phyloP scores from a whole-genome alignment of 176 grass and related monocot genomes.

The Triticum turgidum region DNA sequence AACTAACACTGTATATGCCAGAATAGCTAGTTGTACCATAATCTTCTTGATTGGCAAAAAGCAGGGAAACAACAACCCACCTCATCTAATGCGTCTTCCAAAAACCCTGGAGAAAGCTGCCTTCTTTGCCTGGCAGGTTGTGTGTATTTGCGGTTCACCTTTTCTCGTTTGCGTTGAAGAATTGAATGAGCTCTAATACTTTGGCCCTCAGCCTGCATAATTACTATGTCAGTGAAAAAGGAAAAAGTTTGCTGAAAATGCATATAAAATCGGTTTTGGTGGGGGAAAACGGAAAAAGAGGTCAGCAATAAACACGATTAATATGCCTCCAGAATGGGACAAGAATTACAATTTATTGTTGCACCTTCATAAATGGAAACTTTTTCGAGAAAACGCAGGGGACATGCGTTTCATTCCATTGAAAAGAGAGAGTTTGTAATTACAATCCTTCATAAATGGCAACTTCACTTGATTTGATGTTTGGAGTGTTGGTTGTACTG shows the following conservation, averaged over 20 bases:
- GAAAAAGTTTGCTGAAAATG: conserved; percentile 13
- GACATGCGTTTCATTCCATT: too few relatives aligned
- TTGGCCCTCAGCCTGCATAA: conserved; percentile 61
- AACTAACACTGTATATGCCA: background rate
- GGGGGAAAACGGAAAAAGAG: background rate
- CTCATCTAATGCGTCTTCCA: conserved; percentile 92
- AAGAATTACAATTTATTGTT: conserved; percentile 13
- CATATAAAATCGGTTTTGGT: background rate
- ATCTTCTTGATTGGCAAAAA: conserved; percentile 23
- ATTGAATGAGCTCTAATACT: conserved; percentile 75
- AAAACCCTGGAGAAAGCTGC: conserved; percentile 73
- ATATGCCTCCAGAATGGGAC: background rate
- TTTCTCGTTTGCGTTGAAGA: conserved; percentile 74
- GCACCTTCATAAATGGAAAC: background rate
- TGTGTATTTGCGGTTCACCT: conserved; percentile 78
- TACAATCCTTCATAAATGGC: background rate
- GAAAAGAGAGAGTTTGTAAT: too few relatives aligned
- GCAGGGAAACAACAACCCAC: conserved; percentile 39
- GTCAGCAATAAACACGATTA: background rate
- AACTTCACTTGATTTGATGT: conserved; percentile 8
- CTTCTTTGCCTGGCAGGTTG: conserved; percentile 57
- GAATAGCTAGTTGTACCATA: conserved; percentile 14
- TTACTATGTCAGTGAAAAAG: conserved; percentile 26
- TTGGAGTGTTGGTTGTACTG: background rate
- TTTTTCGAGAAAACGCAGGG: too few relatives aligned